phyloP scores from a whole-genome alignment of 371 early-diverging fungal species.

The Capillidium heterosporum region DNA sequence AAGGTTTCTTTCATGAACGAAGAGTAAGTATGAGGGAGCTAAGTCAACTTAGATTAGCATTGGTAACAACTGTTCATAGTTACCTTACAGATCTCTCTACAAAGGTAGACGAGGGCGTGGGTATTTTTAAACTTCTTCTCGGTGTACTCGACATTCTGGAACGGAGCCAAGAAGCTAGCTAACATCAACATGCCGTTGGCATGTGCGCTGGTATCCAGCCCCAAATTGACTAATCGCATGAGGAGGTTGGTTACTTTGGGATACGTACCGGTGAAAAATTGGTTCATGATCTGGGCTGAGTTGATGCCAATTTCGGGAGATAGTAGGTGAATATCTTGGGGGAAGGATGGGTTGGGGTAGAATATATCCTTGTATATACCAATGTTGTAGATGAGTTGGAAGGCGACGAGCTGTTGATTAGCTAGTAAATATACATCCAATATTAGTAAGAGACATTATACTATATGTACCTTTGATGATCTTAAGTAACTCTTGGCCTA shows the following conservation, averaged over 20 bases:
- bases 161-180: not conserved
- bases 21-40: not conserved
- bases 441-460: not conserved
- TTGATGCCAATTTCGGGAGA: not conserved
- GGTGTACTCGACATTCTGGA: not conserved
- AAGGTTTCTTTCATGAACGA: not conserved
- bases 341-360: not conserved
- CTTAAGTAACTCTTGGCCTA: conserved; percentile 90
- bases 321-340: not conserved
- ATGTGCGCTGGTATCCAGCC: not conserved
- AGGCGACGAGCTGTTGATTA: not conserved
- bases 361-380: not conserved
- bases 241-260: not conserved
- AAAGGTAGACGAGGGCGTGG: not conserved
- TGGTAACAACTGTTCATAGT: not conserved
- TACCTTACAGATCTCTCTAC: not conserved
- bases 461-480: conserved; percentile 53
- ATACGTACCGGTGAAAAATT: not conserved
- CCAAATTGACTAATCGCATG: not conserved
- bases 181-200: not conserved
- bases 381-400: not conserved
- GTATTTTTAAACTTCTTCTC: not conserved
- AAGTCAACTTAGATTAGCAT: not conserved
- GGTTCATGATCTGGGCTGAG: not conserved
- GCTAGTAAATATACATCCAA: not conserved